Evolutionary conservation across 345 rosid genomes (phyloP), one percentile per base, ranked within the genome.

Genomic region (Gossypium turneri): DNA sequence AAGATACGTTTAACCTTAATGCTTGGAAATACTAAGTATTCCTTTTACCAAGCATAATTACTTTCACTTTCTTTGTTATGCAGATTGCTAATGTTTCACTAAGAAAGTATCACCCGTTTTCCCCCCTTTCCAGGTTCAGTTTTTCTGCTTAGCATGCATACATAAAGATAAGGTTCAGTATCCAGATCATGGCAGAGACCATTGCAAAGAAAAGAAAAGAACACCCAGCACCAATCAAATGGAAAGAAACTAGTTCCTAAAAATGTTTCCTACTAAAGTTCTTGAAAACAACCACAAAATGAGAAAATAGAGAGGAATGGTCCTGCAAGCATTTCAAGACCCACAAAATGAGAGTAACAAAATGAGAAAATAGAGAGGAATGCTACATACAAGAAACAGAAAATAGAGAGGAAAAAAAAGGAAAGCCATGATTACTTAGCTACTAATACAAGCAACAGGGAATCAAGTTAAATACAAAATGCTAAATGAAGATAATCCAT

Each of bases 371-470:
- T 34, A 34, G 38, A 34, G 38, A 34, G 38, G 38, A 34, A 4
- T 34, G 6, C 20, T 50, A 12, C 38, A 67, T 25, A 27, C 13
- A 9, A 16, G 22, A 50, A 74, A 58, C 44, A 43, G 25, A 53
- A 45, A 62, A 60, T 38, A 38, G 15, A 34, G 41, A 34, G 11
- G 9, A 3, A 5, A 4, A 34, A 34, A 27, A n/a, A 48, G 9
- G n/a, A 48, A 0, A 52, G 7, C 2, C 17, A 15, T 1, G 12
- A 51, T 51, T 69, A 41, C 56, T 11, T 52, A 2, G 19, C 34
- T 50, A 50, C 73, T 27, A 75, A 75, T 76, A 67, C 44, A 52
- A 59, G 52, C 58, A 61, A 53, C 45, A 71, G 27, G 47, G 48
- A 65, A 34, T 29, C 75, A 43, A 43, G 45, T 60, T 73, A 60